Percentiles rank a stretch among this genome's conserved stretches.
Evolutionary conservation across 129 eudicot species (phyloP).

Genomic region (Ambrosia artemisiifolia): DNA sequence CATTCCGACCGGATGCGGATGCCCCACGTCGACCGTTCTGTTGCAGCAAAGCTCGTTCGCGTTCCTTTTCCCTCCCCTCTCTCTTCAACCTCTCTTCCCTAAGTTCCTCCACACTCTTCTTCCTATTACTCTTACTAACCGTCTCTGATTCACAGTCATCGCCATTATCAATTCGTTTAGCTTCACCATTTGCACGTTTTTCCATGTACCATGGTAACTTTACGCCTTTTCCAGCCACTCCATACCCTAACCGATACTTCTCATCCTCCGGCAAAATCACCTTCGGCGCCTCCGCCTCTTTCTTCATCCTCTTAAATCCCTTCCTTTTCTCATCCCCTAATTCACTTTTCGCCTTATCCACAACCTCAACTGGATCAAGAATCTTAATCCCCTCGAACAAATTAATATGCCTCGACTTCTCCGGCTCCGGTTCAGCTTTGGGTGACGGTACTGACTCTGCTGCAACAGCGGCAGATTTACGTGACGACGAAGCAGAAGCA

Average conservation of each 20-base stretch:
- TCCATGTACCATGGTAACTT: conserved; percentile 89
- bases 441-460: conserved; percentile 5
- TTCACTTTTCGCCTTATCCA: conserved; percentile 2
- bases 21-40: conserved; percentile 31
- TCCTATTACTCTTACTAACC: conserved; percentile 29
- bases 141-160: conserved; percentile 3
- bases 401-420: conserved; percentile 64
- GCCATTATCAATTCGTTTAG: conserved; percentile 15
- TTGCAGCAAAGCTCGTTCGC: conserved; percentile 60
- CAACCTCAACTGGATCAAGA: conserved; percentile 62
- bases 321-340: conserved; percentile 31
- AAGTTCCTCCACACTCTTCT: conserved; percentile 71
- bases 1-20: conserved; percentile 16
- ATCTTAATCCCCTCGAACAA: conserved; percentile 84
- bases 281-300: conserved; percentile 57
- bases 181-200: conserved; percentile 18
- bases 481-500: conserved; percentile 8
- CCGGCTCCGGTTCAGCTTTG: conserved; percentile 16
- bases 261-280: conserved; percentile 84
- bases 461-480: conserved; percentile 17
- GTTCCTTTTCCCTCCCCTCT: conserved; percentile 76
- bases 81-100: conserved; percentile 93
- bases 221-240: conserved; percentile 89
- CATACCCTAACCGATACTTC: conserved; percentile 80
- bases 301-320: conserved; percentile 49